Evolutionary conservation across 2,329 filamentous ascomycete species (phyloP), one percentile per base, ranked within the genome.

Genomic region (Emericellopsis atlantica): DNA sequence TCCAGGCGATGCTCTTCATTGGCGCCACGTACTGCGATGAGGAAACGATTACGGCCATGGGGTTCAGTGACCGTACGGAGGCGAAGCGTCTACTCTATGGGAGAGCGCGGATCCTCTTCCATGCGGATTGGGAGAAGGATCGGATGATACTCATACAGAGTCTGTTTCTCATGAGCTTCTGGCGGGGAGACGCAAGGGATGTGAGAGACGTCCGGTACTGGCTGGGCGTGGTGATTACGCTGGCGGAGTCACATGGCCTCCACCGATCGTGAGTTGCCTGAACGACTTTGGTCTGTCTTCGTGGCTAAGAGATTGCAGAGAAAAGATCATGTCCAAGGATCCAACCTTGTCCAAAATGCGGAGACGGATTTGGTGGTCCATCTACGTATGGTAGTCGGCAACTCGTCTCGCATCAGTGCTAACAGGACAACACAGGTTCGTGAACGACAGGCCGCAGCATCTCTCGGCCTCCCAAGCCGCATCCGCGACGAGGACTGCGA

Each of bases 101-200:
- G 3, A 54, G 66, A 2, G 68, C 70, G 0, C 66, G 70, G 43
- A 60, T 67, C 12, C 61, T 75, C 0, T 74, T 70, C 37, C 69
- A 75, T 44, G 66, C 68, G 0, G 70, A 72, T 22, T 69, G 62
- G 51, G 71, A 76, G 48, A 64, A 62, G 14, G 65, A 73, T 33
- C 68, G 67, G 34, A 57, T 71, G 0, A 64, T 60, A 0, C 61
- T 72, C 5, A 59, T 74, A 0, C 70, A 73, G 48, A 61, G 67
- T 1, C 48, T 75, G 2, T 74, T 75, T 46, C 51, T 75, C 24
- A 61, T 75, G 56, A 74, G 70, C 46, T 75, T 72, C 44, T 75
- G 70, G 71, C 57, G 70, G 15, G 67, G 66, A 7, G 65, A 66
- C 0, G 67, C 70, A 0, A 55, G 59, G 0, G 62, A 68, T 39